Percentiles rank a stretch among this genome's conserved stretches.
These are phyloP conservation scores for Penicillium capsulatum DNA, from an alignment of 2,329 filamentous ascomycete species.

Conservation along the genomic window DNA sequence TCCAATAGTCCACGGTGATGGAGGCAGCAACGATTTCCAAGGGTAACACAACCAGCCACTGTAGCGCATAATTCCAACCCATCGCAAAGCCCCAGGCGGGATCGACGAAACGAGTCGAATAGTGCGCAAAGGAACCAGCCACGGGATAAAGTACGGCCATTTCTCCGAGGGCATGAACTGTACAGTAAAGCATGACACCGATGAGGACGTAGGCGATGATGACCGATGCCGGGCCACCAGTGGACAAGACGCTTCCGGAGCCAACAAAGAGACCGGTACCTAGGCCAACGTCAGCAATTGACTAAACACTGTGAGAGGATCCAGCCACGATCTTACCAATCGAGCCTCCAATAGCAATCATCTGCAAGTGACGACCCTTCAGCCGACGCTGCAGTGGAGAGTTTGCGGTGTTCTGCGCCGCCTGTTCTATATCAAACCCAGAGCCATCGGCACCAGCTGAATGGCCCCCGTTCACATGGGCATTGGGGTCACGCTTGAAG, in stretches of 20 bases:
- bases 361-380: constrained; percentile 84
- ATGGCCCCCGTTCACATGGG: constrained; percentile 28
- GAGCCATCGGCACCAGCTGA: constrained; percentile 51
- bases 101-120: constrained; percentile 86
- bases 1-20: constrained; percentile 80
- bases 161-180: constrained; percentile 86
- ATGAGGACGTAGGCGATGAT: constrained; percentile 75
- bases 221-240: constrained; percentile 72
- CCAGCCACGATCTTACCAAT: constrained; percentile 56
- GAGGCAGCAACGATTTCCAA: constrained; percentile 84
- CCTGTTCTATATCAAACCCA: constrained; percentile 60
- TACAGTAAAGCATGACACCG: constrained; percentile 85
- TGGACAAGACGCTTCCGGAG: constrained; percentile 65
- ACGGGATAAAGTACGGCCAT: constrained; percentile 87
- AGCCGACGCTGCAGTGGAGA: constrained; percentile 71
- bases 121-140: constrained; percentile 85
- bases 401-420: constrained; percentile 61
- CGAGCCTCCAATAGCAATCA: constrained; percentile 94
- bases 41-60: constrained; percentile 80
- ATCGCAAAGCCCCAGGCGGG: constrained; percentile 91
- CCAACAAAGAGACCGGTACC: constrained; percentile 84
- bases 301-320: not conserved
- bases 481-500: constrained; percentile 46
- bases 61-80: constrained; percentile 90
- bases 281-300: constrained; percentile 29